These are phyloP conservation scores for Annulohypoxylon bovei DNA, from an alignment of 495 filamentous ascomycete genomes.

Conservation along the genomic window DNA sequence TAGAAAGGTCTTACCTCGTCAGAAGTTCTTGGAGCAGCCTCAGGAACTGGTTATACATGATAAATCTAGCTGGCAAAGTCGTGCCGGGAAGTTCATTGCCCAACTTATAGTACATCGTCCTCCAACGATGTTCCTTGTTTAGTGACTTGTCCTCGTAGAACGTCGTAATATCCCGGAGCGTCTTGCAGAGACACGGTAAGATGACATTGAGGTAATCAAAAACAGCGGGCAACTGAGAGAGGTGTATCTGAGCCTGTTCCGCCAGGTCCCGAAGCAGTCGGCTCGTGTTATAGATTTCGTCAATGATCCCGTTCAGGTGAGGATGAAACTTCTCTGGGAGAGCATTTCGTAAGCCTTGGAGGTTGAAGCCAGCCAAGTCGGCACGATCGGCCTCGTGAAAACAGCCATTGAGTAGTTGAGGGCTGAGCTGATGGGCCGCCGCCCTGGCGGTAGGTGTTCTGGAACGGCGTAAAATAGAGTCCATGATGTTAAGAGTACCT, in stretches of 20 bases:
- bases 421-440: slow-evolving; percentile 32
- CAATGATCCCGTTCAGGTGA: slow-evolving; percentile 54
- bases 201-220: slow-evolving; percentile 63
- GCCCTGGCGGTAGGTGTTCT: slow-evolving; percentile 21
- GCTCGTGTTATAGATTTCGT: slow-evolving; percentile 54
- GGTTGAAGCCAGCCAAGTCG: slow-evolving; percentile 50
- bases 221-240: slow-evolving; percentile 56
- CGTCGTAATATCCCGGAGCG: slow-evolving; percentile 60
- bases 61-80: slow-evolving; percentile 60
- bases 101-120: slow-evolving; percentile 64
- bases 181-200: slow-evolving; percentile 59
- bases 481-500: slow-evolving; percentile 25
- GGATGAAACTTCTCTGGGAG: slow-evolving; percentile 54
- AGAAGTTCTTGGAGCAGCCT: slow-evolving; percentile 59
- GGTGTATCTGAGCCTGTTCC: slow-evolving; percentile 61
- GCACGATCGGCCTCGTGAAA: slow-evolving; percentile 58
- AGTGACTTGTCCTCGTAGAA: slow-evolving; percentile 61
- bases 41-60: slow-evolving; percentile 64
- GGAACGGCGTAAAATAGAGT: slow-evolving; percentile 19
- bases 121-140: slow-evolving; percentile 59
- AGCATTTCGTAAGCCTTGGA: slow-evolving; percentile 54
- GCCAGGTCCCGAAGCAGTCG: slow-evolving; percentile 61
- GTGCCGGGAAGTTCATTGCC: slow-evolving; percentile 59
- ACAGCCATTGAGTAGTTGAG: slow-evolving; percentile 56
- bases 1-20: slow-evolving; percentile 49